phyloP scores from a whole-genome alignment of 306 rosid genomes.

The Lathyrus oleraceus region DNA sequence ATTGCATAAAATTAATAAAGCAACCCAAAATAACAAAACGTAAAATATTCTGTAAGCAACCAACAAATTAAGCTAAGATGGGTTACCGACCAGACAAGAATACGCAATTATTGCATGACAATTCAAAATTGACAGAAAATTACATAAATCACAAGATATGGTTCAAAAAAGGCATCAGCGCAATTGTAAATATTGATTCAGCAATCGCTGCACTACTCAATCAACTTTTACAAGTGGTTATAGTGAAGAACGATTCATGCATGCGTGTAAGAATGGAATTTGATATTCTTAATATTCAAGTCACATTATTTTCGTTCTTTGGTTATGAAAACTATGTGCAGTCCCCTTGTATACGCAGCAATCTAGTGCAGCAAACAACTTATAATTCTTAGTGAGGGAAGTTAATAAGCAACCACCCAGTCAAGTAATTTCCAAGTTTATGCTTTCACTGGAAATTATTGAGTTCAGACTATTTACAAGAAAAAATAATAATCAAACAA shows the following conservation, averaged over 20 bases:
- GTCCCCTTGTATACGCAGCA: neutral
- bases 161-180: neutral
- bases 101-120: neutral
- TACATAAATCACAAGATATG: neutral
- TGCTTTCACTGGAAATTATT: neutral
- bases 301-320: neutral
- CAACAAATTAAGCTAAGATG: neutral
- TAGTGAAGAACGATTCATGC: neutral
- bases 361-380: neutral
- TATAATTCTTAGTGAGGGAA: too few relatives aligned
- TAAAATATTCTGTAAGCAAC: neutral
- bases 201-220: neutral
- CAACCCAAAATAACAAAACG: neutral
- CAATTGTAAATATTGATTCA: slow-evolving; percentile 7
- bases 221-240: slow-evolving; percentile 2
- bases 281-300: slow-evolving; percentile 16
- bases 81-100: neutral
- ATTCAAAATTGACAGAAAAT: neutral
- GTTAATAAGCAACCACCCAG: neutral
- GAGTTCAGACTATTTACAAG: slow-evolving; percentile 2
- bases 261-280: neutral
- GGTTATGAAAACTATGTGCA: slow-evolving; percentile 11
- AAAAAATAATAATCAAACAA: slow-evolving; percentile 3
- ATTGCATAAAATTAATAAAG: neutral
- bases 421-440: slow-evolving; percentile 21